Conservation (phyloP, 1,139 yeast genomes). For the Lodderomyces parapsilosis region DNA sequence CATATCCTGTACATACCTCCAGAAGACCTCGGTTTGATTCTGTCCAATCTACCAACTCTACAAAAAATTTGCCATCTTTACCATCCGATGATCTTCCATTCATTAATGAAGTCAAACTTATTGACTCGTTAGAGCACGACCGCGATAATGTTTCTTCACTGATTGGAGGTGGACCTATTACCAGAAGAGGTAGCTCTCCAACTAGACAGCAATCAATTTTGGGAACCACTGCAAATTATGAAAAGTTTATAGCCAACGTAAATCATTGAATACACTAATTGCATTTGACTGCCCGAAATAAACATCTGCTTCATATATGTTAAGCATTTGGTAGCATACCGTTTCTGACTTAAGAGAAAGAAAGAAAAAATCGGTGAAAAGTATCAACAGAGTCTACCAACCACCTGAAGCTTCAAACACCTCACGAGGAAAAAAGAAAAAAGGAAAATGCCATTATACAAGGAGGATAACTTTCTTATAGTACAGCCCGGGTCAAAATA, state of each 20-base stretch:
- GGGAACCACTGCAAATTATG: constrained; percentile 42
- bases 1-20: neutral
- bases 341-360: too few species aligned
- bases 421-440: too few species aligned
- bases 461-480: constrained; percentile 61
- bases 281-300: too few species aligned
- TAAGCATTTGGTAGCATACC: neutral
- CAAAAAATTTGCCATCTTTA: constrained; percentile 13
- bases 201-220: constrained; percentile 24
- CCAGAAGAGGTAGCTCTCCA: neutral
- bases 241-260: constrained; percentile 37
- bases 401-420: too few species aligned
- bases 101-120: constrained; percentile 36
- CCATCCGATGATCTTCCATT: constrained; percentile 38
- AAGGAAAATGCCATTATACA: constrained; percentile 58
- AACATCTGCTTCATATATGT: too few species aligned
- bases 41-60: constrained; percentile 3
- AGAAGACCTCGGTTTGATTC: constrained; percentile 7
- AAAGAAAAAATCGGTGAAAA: neutral
- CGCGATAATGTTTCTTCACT: neutral
- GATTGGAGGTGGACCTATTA: neutral
- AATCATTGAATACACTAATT: constrained; percentile 8
- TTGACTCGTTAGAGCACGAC: constrained; percentile 13
- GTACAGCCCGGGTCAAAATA: constrained; percentile 79
- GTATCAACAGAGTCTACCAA: neutral